Conservation (phyloP, 139 green algal species). For the Penium margaritaceum region DNA sequence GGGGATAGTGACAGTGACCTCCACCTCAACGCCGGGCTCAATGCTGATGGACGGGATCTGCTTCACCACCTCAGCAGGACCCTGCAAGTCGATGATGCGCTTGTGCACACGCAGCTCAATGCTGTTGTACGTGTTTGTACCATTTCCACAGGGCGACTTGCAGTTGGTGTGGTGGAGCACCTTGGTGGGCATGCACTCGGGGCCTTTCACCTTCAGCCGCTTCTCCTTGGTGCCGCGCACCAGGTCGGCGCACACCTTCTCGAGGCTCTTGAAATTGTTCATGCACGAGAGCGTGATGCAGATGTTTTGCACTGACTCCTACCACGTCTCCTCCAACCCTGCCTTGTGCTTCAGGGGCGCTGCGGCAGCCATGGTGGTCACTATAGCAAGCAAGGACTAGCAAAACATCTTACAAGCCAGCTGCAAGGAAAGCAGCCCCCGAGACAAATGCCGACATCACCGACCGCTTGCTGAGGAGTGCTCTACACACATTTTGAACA, state of each 20-base stretch:
- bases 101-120: conserved; percentile 99
- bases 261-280: conserved; percentile 87
- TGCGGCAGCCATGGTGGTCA: too few species aligned
- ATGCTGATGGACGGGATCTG: conserved; percentile 98
- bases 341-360: conserved; percentile 36
- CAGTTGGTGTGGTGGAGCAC: conserved; percentile 89
- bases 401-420: too few species aligned
- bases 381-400: too few species aligned
- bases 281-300: conserved; percentile 95
- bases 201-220: conserved; percentile 88
- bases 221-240: conserved; percentile 97
- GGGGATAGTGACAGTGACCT: conserved; percentile 68
- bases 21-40: conserved; percentile 95
- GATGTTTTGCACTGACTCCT: conserved; percentile 76
- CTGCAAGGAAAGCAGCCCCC: too few species aligned
- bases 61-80: conserved; percentile 94
- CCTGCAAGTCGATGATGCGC: conserved; percentile 96
- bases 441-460: too few species aligned
- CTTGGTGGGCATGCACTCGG: conserved; percentile 97
- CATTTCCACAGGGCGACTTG: conserved; percentile 96
- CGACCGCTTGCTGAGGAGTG: too few species aligned
- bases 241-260: conserved; percentile 97
- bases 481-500: too few species aligned
- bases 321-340: conserved; percentile 63
- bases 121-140: conserved; percentile 96